Evolutionary conservation across 257 asterid species (phyloP).

Genomic region (Euphrasia confusa): DNA sequence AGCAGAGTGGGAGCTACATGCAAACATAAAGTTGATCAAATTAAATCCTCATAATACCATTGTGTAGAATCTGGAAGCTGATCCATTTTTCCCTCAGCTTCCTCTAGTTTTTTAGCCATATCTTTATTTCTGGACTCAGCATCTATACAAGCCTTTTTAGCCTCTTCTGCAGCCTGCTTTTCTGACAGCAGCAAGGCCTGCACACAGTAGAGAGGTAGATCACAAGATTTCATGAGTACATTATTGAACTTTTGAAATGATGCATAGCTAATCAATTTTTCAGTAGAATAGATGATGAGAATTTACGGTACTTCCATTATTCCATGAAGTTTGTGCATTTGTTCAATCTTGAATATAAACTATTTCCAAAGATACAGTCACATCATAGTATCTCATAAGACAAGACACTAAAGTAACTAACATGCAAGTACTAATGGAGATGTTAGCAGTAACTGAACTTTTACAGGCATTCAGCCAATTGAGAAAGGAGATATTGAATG

Average conservation of each 20-base stretch:
- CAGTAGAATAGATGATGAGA: neutral
- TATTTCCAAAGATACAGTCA: neutral
- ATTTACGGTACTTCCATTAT: neutral
- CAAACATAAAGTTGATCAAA: conserved; percentile 11
- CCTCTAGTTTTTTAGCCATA: conserved; percentile 59
- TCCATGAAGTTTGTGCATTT: neutral
- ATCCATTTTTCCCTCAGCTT: conserved; percentile 60
- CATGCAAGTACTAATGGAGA: neutral
- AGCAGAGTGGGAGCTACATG: neutral
- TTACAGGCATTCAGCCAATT: conserved; percentile 14
- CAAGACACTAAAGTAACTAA: conserved; percentile 3
- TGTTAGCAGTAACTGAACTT: conserved; percentile 16
- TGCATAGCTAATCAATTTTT: conserved; percentile 10
- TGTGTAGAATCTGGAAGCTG: conserved; percentile 82
- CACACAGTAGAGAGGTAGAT: conserved; percentile 21
- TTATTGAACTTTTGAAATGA: conserved; percentile 4
- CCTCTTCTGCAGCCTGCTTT: conserved; percentile 65
- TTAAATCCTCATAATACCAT: conserved; percentile 39
- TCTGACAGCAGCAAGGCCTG: conserved; percentile 76
- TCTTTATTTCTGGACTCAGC: conserved; percentile 59
- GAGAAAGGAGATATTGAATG: conserved; percentile 7
- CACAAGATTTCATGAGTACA: conserved; percentile 13
- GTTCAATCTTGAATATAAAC: neutral
- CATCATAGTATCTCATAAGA: neutral
- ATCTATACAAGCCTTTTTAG: conserved; percentile 49